A percentile compares a stretch with the other conserved stretches of the same genome.
These are phyloP conservation scores for Pseudoturritis turrita DNA, from an alignment of 345 rosid genomes.

Conservation along the genomic window DNA sequence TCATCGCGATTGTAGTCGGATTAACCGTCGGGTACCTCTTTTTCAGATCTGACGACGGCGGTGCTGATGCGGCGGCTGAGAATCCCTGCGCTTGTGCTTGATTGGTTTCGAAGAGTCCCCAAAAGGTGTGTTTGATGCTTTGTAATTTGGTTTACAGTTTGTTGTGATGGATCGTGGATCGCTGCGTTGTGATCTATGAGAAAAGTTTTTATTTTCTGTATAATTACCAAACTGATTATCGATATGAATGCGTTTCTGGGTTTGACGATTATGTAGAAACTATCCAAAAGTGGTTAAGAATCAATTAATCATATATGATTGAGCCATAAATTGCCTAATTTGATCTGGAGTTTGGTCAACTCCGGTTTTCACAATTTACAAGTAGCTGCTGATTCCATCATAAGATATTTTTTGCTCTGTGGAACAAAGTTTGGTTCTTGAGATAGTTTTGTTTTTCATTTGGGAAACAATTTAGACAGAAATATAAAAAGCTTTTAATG, in stretches of 20 bases:
- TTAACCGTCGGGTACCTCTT: conserved; percentile 53
- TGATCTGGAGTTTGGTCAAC: no score
- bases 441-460: no score
- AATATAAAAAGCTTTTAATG: no score
- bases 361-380: no score
- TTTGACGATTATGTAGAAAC: not conserved
- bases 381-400: no score
- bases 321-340: not conserved
- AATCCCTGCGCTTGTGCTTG: conserved; percentile 67
- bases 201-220: not conserved
- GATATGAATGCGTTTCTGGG: not conserved
- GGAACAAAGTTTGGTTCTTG: no score
- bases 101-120: not conserved
- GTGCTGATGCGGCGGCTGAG: conserved; percentile 27
- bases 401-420: no score
- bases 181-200: not conserved
- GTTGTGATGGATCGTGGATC: not conserved
- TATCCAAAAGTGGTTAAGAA: not conserved
- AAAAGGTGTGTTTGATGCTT: conserved; percentile 1
- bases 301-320: not conserved
- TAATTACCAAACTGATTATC: not conserved
- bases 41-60: conserved; percentile 45
- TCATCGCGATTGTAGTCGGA: conserved; percentile 65
- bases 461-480: no score
- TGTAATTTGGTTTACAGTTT: conserved; percentile 1